Evolutionary conservation across 2,329 filamentous ascomycete genomes (phyloP), one percentile per base, ranked within the genome.

Genomic region (Amauroascus niger): DNA sequence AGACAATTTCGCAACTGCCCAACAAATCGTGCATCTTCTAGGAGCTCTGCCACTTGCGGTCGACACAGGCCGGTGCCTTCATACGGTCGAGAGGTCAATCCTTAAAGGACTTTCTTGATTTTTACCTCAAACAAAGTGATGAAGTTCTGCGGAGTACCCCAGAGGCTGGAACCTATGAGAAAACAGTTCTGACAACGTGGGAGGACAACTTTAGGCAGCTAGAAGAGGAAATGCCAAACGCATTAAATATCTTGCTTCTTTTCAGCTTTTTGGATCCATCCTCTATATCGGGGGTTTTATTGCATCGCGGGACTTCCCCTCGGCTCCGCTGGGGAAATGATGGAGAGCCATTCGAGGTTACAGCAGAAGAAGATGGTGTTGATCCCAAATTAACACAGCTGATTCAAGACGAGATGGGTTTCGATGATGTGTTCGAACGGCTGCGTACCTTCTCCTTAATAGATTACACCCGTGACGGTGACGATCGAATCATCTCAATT

Each of bases 391-490:
- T 58, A 22, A 24, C 30, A 20, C 14, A 47, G n/a, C 39, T 57
- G 26, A 52, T 58, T 13, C 48, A 58, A 44, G 26, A 45, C 32
- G 52, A 53, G 7, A 47, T 58, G 48, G 49, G 53, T 13, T 57
- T 59, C 47, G 55, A 59, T 41, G 39, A 8, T 26, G 55, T 51
- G 2, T 18, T 59, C 16, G 57, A 52, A 35, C 46, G 52, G 30
- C 47, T 59, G 26, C 55, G 57, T 49, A 54, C 55, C 2, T 57
- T 57, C 45, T 59, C 55, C 20, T 39, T 59, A 13, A 59, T 59
- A 47, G 49, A 28, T n/a, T 57, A 55, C 46, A 55, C 52, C 24
- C 51, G 30, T 30, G 57, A 46, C 37, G 22, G 32, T 14, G 48
- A 56, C n/a, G 57, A 50, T 9, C 40, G 57, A 49, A 52, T 16